A percentile compares a stretch with the other conserved stretches of the same genome.
Conservation (phyloP, 768 basidiomycete species). For the Agrocybe pediades region DNA sequence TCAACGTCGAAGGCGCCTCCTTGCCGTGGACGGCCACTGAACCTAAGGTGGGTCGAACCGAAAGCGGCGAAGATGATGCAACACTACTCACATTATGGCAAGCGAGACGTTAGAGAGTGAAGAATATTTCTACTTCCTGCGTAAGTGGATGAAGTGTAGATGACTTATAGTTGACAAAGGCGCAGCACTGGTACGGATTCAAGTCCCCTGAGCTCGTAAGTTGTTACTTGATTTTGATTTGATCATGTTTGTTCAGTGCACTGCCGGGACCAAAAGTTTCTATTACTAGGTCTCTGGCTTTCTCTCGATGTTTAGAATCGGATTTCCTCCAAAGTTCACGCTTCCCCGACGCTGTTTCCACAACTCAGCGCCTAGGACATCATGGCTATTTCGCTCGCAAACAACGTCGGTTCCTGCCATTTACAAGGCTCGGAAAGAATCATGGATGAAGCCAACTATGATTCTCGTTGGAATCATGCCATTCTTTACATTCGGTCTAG, state of each 20-base stretch:
- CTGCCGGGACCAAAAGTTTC: not conserved
- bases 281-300: not conserved
- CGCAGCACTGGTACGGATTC: conserved; percentile 2
- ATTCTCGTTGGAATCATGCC: conserved; percentile 83
- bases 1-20: conserved; percentile 64
- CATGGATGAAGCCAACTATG: conserved; percentile 71
- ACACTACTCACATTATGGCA: not conserved
- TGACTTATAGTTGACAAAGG: not conserved
- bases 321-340: conserved; percentile 10
- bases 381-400: conserved; percentile 21
- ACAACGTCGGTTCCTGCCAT: conserved; percentile 37
- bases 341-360: conserved; percentile 21
- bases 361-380: conserved; percentile 13
- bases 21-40: conserved; percentile 35
- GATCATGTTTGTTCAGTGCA: conserved; percentile 13
- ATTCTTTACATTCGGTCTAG: conserved; percentile 85
- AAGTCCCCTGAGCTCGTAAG: not conserved
- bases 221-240: conserved; percentile 5
- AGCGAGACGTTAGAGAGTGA: not conserved
- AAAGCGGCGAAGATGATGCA: not conserved
- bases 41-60: conserved; percentile 30
- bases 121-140: not conserved
- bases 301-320: conserved; percentile 15
- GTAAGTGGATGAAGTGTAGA: not conserved
- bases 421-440: conserved; percentile 60